Base-by-base conservation (phyloP, 495 filamentous ascomycete species). In the Tuber microsphaerosporum region DNA sequence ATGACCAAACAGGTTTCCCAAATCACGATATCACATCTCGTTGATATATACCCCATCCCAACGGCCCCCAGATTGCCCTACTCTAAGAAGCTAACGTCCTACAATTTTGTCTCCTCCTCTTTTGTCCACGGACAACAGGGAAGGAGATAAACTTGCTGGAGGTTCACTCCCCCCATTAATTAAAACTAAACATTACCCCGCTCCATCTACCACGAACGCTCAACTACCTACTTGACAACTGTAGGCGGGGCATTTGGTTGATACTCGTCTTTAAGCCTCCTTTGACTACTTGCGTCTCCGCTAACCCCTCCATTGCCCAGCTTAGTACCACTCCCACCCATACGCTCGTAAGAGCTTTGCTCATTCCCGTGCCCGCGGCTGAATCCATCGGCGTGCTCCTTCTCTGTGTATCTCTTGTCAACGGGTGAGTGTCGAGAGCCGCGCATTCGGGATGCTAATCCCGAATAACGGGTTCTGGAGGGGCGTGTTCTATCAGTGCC, bases 71-170 rank as follows among this genome's bases (percentile, higher is more conserved):
- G 34, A 65, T 34, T 65, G 34, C 56, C 56, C 10, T 26, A 61
- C 22, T 26, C n/a, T 31, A 26, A 2, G n/a, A 31, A 26, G 14
- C 70, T 46, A n/a, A 75, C 77, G 77, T 79, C 76, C 77, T 79
- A 75, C 73, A 79, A 48, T 79, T 79, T 73, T 79, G 76, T 79
- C 77, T 79, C 77, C 77, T 79, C 77, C 77, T 79, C 77, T 79
- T 79, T 79, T 79, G 77, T 79, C 77, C 77, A 71, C 72, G 39
- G 76, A 43, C 76, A 79, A 79, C 78, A 79, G 76, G 73, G 77
- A 68, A 31, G 77, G 77, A 79, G 61, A 79, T 71, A 75, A 75
- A 75, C 73, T 41, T 79, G 77, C 46, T 44, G 77, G 77, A 79
- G 77, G 77, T 78, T 79, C 26, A 41, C 39, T 41, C 46, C n/a